A percentile compares a stretch with the other conserved stretches of the same genome.
Conservation (phyloP, 768 basidiomycete species). For the Mycena rebaudengoi region DNA sequence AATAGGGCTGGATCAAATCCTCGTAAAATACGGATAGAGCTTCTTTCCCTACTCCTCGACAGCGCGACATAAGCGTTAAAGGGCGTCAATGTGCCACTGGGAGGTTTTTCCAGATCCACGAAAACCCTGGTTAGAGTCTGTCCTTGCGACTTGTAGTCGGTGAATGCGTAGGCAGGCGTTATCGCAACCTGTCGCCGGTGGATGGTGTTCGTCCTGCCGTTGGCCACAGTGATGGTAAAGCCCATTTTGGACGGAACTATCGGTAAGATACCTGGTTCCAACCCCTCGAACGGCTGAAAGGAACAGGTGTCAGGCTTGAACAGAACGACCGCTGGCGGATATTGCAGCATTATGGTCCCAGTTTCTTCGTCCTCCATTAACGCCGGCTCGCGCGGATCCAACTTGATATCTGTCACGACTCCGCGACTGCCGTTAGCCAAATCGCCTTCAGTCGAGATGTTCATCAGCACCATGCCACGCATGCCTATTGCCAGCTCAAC, state of each 20-base stretch:
- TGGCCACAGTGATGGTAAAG: constrained; percentile 1
- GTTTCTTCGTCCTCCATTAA: background rate
- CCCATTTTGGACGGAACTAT: constrained; percentile 21
- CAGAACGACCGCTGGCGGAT: constrained; percentile 40
- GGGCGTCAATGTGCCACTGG: constrained; percentile 29
- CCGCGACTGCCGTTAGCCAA: constrained; percentile 18
- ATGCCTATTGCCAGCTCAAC: constrained; percentile 39
- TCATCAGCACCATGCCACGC: constrained; percentile 40
- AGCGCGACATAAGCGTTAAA: constrained; percentile 46
- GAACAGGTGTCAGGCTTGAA: constrained; percentile 36
- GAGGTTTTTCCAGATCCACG: constrained; percentile 45
- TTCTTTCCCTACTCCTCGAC: constrained; percentile 39
- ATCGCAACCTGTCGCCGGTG: constrained; percentile 39
- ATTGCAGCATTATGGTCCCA: constrained; percentile 35
- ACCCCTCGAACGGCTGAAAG: constrained; percentile 28
- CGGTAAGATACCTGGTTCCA: constrained; percentile 36
- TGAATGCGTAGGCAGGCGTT: constrained; percentile 47
- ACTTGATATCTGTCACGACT: background rate
- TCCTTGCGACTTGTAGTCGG: constrained; percentile 51
- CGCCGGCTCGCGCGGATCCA: background rate
- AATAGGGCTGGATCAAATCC: constrained; percentile 39
- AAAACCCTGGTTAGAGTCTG: constrained; percentile 45
- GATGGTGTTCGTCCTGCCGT: constrained; percentile 9
- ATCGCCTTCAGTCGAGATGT: constrained; percentile 16
- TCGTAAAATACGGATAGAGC: constrained; percentile 39